Evolutionary conservation across 352 stramenopile genomes (phyloP), one percentile per base, ranked within the genome.

Genomic region (Globisporangium acanthophoron): DNA sequence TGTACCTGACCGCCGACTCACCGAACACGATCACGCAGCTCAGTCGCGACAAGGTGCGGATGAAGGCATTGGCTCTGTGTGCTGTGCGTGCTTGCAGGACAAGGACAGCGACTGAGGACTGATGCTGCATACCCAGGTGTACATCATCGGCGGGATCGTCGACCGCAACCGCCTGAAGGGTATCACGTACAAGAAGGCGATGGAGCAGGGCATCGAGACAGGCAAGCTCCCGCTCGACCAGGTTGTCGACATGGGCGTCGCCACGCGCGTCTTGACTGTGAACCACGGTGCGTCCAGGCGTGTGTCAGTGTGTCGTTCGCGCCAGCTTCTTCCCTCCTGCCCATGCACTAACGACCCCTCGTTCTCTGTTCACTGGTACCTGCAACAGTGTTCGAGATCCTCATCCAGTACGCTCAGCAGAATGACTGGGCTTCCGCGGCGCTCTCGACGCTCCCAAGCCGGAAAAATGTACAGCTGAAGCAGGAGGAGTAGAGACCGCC

Each of bases 81-180:
- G 16, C 54, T 3, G 20, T n/a, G 7, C 40, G 16, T 18, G 33
- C 33, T 37, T 37, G 5, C 33, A 37, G 33, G 33, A 37, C 33
- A 37, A 37, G 33, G 33, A 37, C 33, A 37, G 33, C 33, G 33
- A 37, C 5, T 11, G 33, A 37, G 33, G 9, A 37, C 33, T 37
- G 6, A 37, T 39, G 40, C 27, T 21, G 16, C 3, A 37, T 50
- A 37, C 24, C 24, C 45, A 87, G 76, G 85, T 97, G 29, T 99
- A 98, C 70, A 92, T 98, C 46, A 99, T 99, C 67, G 96, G 96
- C 18, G 96, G 96, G 21, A 99, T 99, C 69, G 96, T 99, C 27
- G 96, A 99, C 76, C 80, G 96, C 53, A 99, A 98, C 69, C 85
- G 96, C n/a, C 79, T 98, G n/a, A 98, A 98, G 65, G 76, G 85